phyloP scores from a whole-genome alignment of 192 early-diverging fungal species.

The Chytriomyces sp. region DNA sequence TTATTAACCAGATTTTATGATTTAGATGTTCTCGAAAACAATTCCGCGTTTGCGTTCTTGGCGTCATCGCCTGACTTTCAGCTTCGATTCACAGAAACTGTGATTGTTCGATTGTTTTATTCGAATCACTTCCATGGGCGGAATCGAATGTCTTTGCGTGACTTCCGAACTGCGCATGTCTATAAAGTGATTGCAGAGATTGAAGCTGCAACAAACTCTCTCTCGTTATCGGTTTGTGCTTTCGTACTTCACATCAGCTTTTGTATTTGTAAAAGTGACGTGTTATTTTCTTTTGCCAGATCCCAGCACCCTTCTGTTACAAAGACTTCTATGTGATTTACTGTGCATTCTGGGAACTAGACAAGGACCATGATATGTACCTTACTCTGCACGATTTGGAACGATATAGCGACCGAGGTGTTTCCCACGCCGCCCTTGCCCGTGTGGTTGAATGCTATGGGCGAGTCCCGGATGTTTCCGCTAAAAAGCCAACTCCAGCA shows the following conservation, averaged over 20 bases:
- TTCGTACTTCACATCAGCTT: background rate
- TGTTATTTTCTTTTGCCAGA: conserved; percentile 12
- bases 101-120: conserved; percentile 84
- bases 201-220: conserved; percentile 46
- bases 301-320: conserved; percentile 83
- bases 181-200: conserved; percentile 66
- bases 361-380: conserved; percentile 82
- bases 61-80: conserved; percentile 76
- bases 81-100: conserved; percentile 83
- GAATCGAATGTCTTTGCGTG: conserved; percentile 70
- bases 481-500: too few species aligned
- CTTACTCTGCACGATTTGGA: conserved; percentile 48
- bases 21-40: conserved; percentile 77
- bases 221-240: background rate
- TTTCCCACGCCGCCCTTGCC: conserved; percentile 71
- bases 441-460: conserved; percentile 70
- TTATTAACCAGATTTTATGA: background rate
- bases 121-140: conserved; percentile 62
- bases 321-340: conserved; percentile 95
- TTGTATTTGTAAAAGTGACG: background rate
- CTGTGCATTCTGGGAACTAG: conserved; percentile 91
- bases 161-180: conserved; percentile 70
- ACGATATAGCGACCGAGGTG: conserved; percentile 67
- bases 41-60: conserved; percentile 86
- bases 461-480: conserved; percentile 46